A percentile compares a stretch with the other conserved stretches of the same genome.
phyloP scores from a whole-genome alignment of 306 rosid genomes.

The Pyrus bretschneideri region DNA sequence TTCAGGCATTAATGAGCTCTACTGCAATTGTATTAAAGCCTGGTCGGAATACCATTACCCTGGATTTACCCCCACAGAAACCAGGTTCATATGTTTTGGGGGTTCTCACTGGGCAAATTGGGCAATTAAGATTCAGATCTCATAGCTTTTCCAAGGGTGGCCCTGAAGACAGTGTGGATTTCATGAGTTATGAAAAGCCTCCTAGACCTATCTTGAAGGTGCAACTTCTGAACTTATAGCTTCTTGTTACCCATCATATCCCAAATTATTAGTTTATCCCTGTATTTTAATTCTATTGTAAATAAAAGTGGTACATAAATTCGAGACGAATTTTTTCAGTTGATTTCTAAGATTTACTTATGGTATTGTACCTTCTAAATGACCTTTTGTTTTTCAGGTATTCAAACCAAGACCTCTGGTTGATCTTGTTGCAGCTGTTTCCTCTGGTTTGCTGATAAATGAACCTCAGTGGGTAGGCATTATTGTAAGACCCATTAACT shows the following conservation, averaged over 20 bases:
- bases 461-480: slow-evolving; percentile 95
- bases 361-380: slow-evolving; percentile 21
- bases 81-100: slow-evolving; percentile 99
- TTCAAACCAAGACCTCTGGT: slow-evolving; percentile 88
- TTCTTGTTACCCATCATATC: neutral
- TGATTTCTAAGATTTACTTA: neutral
- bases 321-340: neutral
- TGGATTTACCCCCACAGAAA: slow-evolving; percentile 89
- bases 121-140: slow-evolving; percentile 85
- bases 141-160: slow-evolving; percentile 94
- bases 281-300: slow-evolving; percentile 7
- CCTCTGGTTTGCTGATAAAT: slow-evolving; percentile 87
- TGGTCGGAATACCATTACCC: slow-evolving; percentile 82
- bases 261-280: neutral
- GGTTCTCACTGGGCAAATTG: slow-evolving; percentile 92
- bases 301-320: slow-evolving; percentile 5
- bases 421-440: slow-evolving; percentile 87
- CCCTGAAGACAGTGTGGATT: slow-evolving; percentile 87
- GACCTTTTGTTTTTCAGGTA: slow-evolving; percentile 43
- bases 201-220: slow-evolving; percentile 93
- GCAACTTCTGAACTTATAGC: slow-evolving; percentile 8
- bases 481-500: slow-evolving; percentile 72
- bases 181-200: slow-evolving; percentile 97
- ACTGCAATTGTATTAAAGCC: slow-evolving; percentile 70
- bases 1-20: slow-evolving; percentile 78